Conservation (phyloP, 371 early-diverging fungal species). For the Rhizopus microsporus region DNA sequence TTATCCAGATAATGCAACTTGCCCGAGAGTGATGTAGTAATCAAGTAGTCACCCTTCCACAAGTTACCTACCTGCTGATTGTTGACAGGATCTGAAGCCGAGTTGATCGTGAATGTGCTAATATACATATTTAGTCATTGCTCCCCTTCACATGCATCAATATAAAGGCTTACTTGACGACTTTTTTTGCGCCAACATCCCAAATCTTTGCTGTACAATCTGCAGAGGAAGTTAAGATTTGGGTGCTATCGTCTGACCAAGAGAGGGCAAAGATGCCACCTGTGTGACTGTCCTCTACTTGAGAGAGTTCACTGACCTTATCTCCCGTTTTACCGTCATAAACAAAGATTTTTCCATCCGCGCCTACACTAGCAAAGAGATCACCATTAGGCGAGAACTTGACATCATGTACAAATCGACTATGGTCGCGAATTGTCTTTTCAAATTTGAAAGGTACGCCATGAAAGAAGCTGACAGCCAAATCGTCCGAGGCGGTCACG, state of each 20-base stretch:
- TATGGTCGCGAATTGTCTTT: slow-evolving; percentile 75
- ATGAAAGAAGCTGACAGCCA: slow-evolving; percentile 84
- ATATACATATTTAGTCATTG: not conserved
- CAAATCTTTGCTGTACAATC: slow-evolving; percentile 92
- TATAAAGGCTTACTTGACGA: slow-evolving; percentile 62
- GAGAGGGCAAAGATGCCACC: slow-evolving; percentile 85
- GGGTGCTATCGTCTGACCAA: slow-evolving; percentile 85
- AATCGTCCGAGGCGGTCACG: slow-evolving; percentile 92
- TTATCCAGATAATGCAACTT: slow-evolving; percentile 83
- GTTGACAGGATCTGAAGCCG: slow-evolving; percentile 38
- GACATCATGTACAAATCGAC: slow-evolving; percentile 88
- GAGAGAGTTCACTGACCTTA: slow-evolving; percentile 65
- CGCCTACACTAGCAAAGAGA: slow-evolving; percentile 83
- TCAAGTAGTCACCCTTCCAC: slow-evolving; percentile 77
- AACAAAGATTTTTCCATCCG: slow-evolving; percentile 90
- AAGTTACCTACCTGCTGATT: slow-evolving; percentile 95
- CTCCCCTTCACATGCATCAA: too few relatives aligned
- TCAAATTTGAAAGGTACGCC: slow-evolving; percentile 91
- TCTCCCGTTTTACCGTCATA: slow-evolving; percentile 94
- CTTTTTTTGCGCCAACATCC: slow-evolving; percentile 76
- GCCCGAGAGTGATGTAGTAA: slow-evolving; percentile 83
- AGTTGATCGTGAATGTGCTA: slow-evolving; percentile 57
- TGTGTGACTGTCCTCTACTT: slow-evolving; percentile 60
- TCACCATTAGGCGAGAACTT: slow-evolving; percentile 86
- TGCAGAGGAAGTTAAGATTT: slow-evolving; percentile 81